Evolutionary conservation across 1,284 basidiomycete genomes (phyloP).

Genomic region (Cutaneotrichosporon curvatum): DNA sequence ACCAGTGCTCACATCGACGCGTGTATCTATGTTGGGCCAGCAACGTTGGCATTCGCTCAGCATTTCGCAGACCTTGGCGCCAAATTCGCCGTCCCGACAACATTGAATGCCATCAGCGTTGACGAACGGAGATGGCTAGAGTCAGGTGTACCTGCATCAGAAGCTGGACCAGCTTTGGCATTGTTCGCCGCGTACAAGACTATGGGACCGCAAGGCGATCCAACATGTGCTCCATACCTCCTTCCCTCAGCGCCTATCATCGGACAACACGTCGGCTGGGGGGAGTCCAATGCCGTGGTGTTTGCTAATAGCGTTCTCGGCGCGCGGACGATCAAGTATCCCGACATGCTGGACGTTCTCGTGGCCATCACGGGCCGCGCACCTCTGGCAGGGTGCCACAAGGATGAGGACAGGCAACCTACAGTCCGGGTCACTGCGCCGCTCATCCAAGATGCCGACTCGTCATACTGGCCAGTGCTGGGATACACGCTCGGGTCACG

Average conservation of each 20-base stretch:
- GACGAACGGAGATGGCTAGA: constrained; percentile 2
- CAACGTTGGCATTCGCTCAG: constrained; percentile 5
- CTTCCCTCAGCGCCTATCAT: constrained; percentile 1
- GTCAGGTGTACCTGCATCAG: neutral
- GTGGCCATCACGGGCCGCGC: constrained; percentile 13
- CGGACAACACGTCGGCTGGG: constrained; percentile 7
- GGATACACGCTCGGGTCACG: constrained; percentile 6
- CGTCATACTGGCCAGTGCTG: constrained; percentile 9
- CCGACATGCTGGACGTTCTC: constrained; percentile 13
- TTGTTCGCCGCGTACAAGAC: constrained; percentile 4
- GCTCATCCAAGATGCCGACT: no score
- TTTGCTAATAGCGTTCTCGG: constrained; percentile 12
- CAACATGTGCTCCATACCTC: constrained; percentile 15
- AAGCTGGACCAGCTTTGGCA: neutral
- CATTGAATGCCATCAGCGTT: constrained; percentile 9
- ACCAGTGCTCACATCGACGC: constrained; percentile 10
- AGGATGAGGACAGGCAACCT: constrained; percentile 1
- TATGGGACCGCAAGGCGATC: constrained; percentile 1
- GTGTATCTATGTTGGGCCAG: constrained; percentile 13
- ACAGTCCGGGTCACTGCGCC: neutral
- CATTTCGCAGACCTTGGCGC: constrained; percentile 6
- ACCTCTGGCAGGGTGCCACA: constrained; percentile 4
- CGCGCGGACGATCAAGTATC: constrained; percentile 12
- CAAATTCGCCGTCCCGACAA: constrained; percentile 9
- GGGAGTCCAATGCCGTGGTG: constrained; percentile 11